Evolutionary conservation across 345 rosid genomes (phyloP).

Genomic region (Eucalyptus cladocalyx): DNA sequence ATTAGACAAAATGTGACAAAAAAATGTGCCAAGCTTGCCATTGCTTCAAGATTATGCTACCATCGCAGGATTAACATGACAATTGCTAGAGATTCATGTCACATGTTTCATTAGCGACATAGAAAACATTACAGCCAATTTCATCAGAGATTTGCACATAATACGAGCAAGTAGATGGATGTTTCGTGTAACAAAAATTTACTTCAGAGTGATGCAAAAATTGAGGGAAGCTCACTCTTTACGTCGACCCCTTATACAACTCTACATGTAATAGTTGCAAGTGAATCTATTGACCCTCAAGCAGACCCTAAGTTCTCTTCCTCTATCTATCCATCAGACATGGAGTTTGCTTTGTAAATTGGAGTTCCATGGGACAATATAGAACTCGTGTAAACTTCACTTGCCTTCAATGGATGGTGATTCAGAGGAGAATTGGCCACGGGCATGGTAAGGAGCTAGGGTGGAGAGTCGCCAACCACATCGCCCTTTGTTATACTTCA

Average conservation of each 20-base stretch:
- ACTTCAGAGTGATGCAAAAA: neutral
- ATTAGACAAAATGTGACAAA: neutral
- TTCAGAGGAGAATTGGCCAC: neutral
- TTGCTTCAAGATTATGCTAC: neutral
- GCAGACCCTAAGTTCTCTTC: neutral
- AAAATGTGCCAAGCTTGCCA: neutral
- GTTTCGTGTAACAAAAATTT: neutral
- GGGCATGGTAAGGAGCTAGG: neutral
- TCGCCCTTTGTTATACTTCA: neutral
- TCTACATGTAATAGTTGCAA: neutral
- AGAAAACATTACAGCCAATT: neutral
- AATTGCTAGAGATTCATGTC: neutral
- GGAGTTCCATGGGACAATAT: neutral
- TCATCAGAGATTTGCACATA: neutral
- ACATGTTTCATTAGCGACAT: neutral
- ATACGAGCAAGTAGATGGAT: neutral
- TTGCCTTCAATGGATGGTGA: neutral
- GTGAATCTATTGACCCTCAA: neutral
- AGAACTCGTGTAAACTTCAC: neutral
- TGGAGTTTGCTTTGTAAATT: neutral
- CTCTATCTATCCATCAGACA: neutral
- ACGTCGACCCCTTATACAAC: neutral
- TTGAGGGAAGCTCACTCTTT: neutral
- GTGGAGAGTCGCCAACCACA: neutral
- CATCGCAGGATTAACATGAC: neutral